Conservation (phyloP, 2,329 filamentous ascomycete species). For the Tolypocladium cylindrosporum region DNA sequence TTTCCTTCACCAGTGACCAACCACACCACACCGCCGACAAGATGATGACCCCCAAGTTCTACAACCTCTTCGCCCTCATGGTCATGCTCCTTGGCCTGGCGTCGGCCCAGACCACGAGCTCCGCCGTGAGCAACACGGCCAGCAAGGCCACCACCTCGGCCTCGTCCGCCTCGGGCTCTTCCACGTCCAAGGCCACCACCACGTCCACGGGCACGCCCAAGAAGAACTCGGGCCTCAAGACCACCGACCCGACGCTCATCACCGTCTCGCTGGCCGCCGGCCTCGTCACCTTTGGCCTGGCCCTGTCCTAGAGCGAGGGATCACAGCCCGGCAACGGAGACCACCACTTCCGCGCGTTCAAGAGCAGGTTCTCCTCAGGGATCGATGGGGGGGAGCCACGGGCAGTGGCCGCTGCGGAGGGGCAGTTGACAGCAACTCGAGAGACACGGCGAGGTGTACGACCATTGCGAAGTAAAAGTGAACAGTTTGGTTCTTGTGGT, state of each 20-base stretch:
- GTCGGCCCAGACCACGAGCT: background rate
- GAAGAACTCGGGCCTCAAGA: background rate
- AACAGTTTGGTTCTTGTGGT: background rate
- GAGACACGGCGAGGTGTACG: background rate
- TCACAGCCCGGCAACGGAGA: background rate
- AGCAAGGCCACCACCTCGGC: background rate
- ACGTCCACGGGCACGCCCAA: background rate
- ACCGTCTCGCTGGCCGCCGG: background rate
- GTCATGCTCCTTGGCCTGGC: slow-evolving; percentile 1
- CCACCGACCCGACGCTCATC: background rate
- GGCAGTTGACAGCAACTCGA: background rate
- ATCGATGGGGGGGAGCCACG: background rate
- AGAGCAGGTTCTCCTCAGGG: background rate
- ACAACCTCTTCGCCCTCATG: background rate
- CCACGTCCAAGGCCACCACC: background rate
- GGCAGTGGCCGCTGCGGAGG: background rate
- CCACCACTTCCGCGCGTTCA: background rate
- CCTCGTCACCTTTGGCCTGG: slow-evolving; percentile 1
- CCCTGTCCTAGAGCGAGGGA: background rate
- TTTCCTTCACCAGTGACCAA: background rate
- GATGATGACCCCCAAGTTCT: slow-evolving; percentile 1
- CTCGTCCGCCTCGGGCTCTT: background rate
- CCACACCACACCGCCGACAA: background rate
- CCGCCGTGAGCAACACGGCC: background rate
- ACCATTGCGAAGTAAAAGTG: background rate